phyloP scores from a whole-genome alignment of 2,329 filamentous ascomycete genomes.

The Parascedosporium putredinis region DNA sequence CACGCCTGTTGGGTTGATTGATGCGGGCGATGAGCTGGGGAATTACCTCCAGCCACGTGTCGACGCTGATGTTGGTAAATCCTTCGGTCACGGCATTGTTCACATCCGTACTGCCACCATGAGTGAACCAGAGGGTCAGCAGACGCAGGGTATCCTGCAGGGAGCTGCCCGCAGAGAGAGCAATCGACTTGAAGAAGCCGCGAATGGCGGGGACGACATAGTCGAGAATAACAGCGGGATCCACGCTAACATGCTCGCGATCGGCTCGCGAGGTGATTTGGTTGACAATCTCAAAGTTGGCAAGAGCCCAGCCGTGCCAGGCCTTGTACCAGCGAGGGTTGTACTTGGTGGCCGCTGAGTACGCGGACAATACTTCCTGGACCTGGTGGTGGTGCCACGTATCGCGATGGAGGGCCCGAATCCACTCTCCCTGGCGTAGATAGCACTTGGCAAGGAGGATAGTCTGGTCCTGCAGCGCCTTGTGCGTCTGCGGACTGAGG shows the following conservation, averaged over 20 bases:
- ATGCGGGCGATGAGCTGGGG: conserved; percentile 95
- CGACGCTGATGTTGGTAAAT: conserved; percentile 82
- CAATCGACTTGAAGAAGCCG: conserved; percentile 96
- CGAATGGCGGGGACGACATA: conserved; percentile 91
- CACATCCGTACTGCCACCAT: conserved; percentile 81
- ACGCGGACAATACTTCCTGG: conserved; percentile 81
- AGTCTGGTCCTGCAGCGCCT: conserved; percentile 48
- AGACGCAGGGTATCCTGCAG: conserved; percentile 90
- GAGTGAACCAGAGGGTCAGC: conserved; percentile 90
- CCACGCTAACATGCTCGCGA: conserved; percentile 28
- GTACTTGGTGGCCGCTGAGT: conserved; percentile 83
- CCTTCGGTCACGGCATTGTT: conserved; percentile 83
- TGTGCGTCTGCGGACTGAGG: conserved; percentile 39
- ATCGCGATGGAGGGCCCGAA: conserved; percentile 72
- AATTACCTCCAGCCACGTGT: conserved; percentile 98
- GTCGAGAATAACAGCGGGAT: conserved; percentile 61
- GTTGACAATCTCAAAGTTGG: conserved; percentile 97
- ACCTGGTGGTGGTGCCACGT: conserved; percentile 84
- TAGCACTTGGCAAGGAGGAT: conserved; percentile 88
- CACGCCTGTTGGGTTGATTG: conserved; percentile 84
- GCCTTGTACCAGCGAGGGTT: conserved; percentile 97
- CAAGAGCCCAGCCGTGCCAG: conserved; percentile 97
- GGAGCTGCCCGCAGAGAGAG: conserved; percentile 81
- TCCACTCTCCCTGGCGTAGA: conserved; percentile 93
- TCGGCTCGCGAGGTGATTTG: conserved; percentile 42